These are phyloP conservation scores for Thalassiosira livingstoniorum DNA, from an alignment of 352 stramenopile species.

Conservation along the genomic window DNA sequence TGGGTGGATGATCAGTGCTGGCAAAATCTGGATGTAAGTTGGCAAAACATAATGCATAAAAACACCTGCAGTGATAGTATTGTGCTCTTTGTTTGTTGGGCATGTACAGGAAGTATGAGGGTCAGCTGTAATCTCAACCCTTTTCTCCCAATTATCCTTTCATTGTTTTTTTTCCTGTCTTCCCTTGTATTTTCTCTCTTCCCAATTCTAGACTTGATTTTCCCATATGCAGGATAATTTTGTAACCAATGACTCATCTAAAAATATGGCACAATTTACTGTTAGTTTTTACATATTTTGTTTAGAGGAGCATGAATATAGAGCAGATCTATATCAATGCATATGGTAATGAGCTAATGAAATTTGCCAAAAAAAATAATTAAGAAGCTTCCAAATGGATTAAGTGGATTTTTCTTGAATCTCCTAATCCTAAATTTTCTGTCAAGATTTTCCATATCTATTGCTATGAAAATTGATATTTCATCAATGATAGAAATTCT, in stretches of 20 bases:
- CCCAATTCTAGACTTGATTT: slow-evolving; percentile 44
- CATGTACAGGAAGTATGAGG: slow-evolving; percentile 26
- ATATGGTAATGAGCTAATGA: slow-evolving; percentile 36
- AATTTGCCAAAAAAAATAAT: slow-evolving; percentile 62
- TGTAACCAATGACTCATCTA: slow-evolving; percentile 53
- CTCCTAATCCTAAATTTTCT: too few species aligned
- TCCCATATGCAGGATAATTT: slow-evolving; percentile 49
- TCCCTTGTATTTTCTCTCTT: slow-evolving; percentile 1
- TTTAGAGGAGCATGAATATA: slow-evolving; percentile 11
- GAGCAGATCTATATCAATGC: slow-evolving; percentile 30
- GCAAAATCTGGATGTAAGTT: slow-evolving; percentile 22
- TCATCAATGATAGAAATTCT: too few species aligned
- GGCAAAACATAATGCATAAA: slow-evolving; percentile 25
- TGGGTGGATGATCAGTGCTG: slow-evolving; percentile 18
- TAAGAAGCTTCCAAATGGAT: slow-evolving; percentile 47
- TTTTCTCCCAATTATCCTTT: slow-evolving; percentile 7
- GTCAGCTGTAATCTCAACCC: background rate
- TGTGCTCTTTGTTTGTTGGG: slow-evolving; percentile 27
- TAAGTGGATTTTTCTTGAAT: slow-evolving; percentile 21
- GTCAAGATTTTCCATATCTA: too few species aligned
- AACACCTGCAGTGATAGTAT: slow-evolving; percentile 23
- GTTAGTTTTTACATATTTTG: background rate
- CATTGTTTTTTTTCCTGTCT: slow-evolving; percentile 1
- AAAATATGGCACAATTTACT: slow-evolving; percentile 40
- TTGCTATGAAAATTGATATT: too few species aligned